phyloP scores from a whole-genome alignment of 352 stramenopile genomes.

The Nothophytophthora sp. region DNA sequence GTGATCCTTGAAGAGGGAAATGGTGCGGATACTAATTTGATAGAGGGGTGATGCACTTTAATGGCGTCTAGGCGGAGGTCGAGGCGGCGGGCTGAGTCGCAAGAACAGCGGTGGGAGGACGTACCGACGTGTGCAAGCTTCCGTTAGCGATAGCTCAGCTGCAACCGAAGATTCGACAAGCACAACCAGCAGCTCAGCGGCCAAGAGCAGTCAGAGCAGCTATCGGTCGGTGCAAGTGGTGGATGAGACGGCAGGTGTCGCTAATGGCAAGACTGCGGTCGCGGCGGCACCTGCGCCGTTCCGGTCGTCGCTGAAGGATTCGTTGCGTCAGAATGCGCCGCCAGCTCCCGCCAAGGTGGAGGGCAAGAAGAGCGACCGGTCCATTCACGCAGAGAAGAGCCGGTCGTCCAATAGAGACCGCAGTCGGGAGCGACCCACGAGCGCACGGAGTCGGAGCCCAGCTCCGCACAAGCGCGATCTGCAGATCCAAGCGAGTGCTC shows the following conservation, averaged over 20 bases:
- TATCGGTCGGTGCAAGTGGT: slow-evolving; percentile 27
- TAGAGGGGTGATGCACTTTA: no score
- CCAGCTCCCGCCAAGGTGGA: slow-evolving; percentile 16
- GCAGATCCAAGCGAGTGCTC: slow-evolving; percentile 24
- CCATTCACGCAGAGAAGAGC: slow-evolving; percentile 16
- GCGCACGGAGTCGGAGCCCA: slow-evolving; percentile 1
- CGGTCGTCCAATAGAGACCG: background rate
- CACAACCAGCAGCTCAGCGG: no score
- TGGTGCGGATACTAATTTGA: no score
- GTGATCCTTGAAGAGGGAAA: no score
- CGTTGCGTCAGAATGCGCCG: slow-evolving; percentile 16
- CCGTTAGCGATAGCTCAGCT: slow-evolving; percentile 2
- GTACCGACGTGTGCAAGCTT: slow-evolving; percentile 48
- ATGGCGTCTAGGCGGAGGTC: slow-evolving; percentile 34
- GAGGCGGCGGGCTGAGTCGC: slow-evolving; percentile 22
- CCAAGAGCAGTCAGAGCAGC: background rate
- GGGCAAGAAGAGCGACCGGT: slow-evolving; percentile 10
- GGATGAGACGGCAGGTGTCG: slow-evolving; percentile 7
- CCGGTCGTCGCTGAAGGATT: slow-evolving; percentile 52
- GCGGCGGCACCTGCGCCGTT: slow-evolving; percentile 23
- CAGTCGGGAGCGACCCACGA: slow-evolving; percentile 12
- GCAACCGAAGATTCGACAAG: no score
- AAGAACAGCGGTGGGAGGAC: slow-evolving; percentile 24
- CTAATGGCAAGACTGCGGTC: no score
- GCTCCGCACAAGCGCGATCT: slow-evolving; percentile 14